A percentile compares a stretch with the other conserved stretches of the same genome.
Evolutionary conservation across 208 protist genomes (phyloP).

Genomic region (Leishmania arabica): DNA sequence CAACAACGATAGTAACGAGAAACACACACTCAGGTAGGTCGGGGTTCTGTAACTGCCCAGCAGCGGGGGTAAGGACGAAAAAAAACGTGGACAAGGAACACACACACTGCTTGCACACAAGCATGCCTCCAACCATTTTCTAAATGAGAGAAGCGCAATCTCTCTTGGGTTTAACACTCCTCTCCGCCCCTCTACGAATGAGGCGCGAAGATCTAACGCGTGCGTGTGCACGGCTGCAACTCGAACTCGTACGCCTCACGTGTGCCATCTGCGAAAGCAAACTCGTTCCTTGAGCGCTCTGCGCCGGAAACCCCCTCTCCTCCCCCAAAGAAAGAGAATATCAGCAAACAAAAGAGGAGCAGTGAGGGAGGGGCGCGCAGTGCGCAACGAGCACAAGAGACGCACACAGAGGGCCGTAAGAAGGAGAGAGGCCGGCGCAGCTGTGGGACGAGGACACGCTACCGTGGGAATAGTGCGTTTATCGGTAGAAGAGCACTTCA

Average conservation of each 20-base stretch:
- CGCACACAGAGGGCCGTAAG: not conserved
- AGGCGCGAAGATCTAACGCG: not conserved
- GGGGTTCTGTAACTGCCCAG: not conserved
- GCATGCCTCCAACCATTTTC: not conserved
- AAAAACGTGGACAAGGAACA: not conserved
- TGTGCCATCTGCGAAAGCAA: not conserved
- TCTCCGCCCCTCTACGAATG: not conserved
- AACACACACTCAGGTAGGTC: not conserved
- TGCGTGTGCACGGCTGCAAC: not conserved
- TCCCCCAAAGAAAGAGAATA: not conserved
- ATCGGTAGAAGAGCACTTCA: too few relatives aligned
- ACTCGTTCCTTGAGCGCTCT: not conserved
- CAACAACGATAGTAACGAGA: not conserved
- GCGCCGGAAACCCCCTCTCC: not conserved
- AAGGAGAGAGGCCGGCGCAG: not conserved
- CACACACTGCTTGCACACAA: not conserved
- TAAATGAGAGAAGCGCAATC: not conserved
- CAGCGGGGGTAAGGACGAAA: not conserved
- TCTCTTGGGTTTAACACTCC: not conserved
- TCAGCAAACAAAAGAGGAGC: not conserved
- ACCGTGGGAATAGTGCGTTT: too few relatives aligned
- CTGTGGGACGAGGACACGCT: too few relatives aligned
- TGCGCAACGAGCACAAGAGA: too few relatives aligned
- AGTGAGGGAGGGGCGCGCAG: not conserved
- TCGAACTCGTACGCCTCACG: not conserved